Percentiles rank a stretch among this genome's conserved stretches.
These are phyloP conservation scores for Magnaporthales sp. DNA, from an alignment of 2,329 filamentous ascomycete species.

Conservation along the genomic window DNA sequence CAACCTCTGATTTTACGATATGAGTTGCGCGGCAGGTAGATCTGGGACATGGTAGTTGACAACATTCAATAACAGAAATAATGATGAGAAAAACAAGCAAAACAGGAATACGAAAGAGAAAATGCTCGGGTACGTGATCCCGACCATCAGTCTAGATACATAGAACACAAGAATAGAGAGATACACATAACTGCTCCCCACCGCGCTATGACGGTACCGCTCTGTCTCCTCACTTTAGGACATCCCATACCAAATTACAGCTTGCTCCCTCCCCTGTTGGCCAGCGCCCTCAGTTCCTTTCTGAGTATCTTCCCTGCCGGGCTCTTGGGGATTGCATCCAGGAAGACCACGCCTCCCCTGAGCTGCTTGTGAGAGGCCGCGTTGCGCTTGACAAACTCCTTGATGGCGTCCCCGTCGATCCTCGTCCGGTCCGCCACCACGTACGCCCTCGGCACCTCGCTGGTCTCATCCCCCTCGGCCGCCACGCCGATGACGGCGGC, in stretches of 20 bases:
- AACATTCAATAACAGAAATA: background rate
- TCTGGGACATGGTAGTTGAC: background rate
- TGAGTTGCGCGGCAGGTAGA: background rate
- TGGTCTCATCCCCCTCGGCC: slow-evolving; percentile 43
- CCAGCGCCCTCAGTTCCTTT: slow-evolving; percentile 38
- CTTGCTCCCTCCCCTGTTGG: slow-evolving; percentile 16
- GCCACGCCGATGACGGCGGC: background rate
- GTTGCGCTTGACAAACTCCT: slow-evolving; percentile 8
- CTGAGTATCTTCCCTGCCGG: slow-evolving; percentile 54
- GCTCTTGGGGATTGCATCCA: slow-evolving; percentile 50
- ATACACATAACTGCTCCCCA: background rate
- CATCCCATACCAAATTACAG: background rate
- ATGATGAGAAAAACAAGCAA: too few species aligned
- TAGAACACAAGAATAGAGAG: background rate
- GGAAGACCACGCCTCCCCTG: slow-evolving; percentile 29
- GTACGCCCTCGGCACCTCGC: slow-evolving; percentile 15
- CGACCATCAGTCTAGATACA: too few species aligned
- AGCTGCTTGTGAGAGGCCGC: slow-evolving; percentile 15
- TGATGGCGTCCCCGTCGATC: slow-evolving; percentile 7
- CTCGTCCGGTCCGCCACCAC: slow-evolving; percentile 6
- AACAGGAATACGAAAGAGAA: too few species aligned
- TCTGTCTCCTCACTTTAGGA: background rate
- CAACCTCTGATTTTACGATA: background rate
- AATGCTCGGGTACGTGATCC: too few species aligned
- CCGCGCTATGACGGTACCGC: background rate